Evolutionary conservation across 805 yeast species (phyloP).

Genomic region (Saccharomycopsis selenospora): DNA sequence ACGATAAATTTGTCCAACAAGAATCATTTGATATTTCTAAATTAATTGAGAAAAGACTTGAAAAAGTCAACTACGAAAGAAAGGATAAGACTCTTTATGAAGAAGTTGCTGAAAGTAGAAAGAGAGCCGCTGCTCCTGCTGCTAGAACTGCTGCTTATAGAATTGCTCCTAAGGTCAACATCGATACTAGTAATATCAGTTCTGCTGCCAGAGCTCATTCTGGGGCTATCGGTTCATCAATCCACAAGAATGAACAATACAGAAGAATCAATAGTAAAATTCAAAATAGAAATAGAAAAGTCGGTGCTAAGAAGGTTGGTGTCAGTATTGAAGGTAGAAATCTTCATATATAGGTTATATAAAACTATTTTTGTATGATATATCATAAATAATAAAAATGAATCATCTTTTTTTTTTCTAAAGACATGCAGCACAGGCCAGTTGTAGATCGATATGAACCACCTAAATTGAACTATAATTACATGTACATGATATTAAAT

Average conservation of each 20-base stretch:
- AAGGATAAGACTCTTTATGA: conserved; percentile 63
- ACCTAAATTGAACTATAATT: too few species aligned
- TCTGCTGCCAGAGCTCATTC: conserved; percentile 30
- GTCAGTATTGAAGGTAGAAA: conserved; percentile 75
- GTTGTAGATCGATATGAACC: too few species aligned
- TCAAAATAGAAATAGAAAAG: conserved; percentile 42
- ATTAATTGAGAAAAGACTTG: conserved; percentile 21
- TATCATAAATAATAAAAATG: too few species aligned
- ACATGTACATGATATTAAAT: too few species aligned
- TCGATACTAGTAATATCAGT: conserved; percentile 35
- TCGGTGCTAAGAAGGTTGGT: conserved; percentile 48
- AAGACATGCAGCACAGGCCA: too few species aligned
- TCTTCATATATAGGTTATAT: conserved; percentile 19
- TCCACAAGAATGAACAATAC: conserved; percentile 69
- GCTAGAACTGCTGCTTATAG: conserved; percentile 83
- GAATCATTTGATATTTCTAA: conserved; percentile 54
- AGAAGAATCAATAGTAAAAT: conserved; percentile 62
- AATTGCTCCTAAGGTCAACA: conserved; percentile 76
- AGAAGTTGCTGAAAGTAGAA: conserved; percentile 84
- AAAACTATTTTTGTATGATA: too few species aligned
- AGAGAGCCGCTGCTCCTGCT: conserved; percentile 94
- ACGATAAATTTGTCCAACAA: conserved; percentile 71
- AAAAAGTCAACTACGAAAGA: conserved; percentile 28
- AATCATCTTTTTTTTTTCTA: too few species aligned
- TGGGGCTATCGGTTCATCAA: conserved; percentile 44